Percentiles rank a stretch among this genome's conserved stretches.
phyloP scores from a whole-genome alignment of 495 filamentous ascomycete genomes.

The Xylaria grammica region DNA sequence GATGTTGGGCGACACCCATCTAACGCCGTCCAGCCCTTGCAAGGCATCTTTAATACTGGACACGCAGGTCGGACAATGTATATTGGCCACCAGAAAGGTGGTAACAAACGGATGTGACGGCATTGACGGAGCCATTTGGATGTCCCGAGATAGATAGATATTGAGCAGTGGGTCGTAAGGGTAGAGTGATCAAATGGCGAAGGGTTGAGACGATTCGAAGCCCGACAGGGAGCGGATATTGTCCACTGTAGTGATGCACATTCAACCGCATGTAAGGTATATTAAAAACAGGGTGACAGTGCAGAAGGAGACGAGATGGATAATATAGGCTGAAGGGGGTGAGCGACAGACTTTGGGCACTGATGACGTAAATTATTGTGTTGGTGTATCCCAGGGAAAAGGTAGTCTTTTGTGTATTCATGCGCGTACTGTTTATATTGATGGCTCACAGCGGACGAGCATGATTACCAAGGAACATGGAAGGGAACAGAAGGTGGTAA shows the following conservation, averaged over 20 bases:
- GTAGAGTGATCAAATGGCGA: background rate
- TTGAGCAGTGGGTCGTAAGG: conserved; percentile 10
- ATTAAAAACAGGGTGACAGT: conserved; percentile 16
- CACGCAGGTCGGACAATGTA: conserved; percentile 68
- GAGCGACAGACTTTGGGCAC: background rate
- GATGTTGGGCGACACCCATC: conserved; percentile 61
- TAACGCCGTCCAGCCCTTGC: conserved; percentile 43
- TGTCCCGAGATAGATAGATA: conserved; percentile 4
- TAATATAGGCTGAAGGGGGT: conserved; percentile 18
- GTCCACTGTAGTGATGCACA: conserved; percentile 9
- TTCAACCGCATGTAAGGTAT: conserved; percentile 13
- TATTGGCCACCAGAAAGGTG: conserved; percentile 59
- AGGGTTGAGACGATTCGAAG: background rate
- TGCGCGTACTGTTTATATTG: background rate
- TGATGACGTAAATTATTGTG: background rate
- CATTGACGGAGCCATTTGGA: conserved; percentile 28
- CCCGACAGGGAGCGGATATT: conserved; percentile 7
- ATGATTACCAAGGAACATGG: background rate
- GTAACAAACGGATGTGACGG: conserved; percentile 38
- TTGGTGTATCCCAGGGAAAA: background rate
- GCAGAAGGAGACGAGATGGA: conserved; percentile 8
- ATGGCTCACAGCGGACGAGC: background rate
- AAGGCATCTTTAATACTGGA: conserved; percentile 58
- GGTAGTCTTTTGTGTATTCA: background rate
- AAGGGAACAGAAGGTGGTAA: background rate